phyloP scores from a whole-genome alignment of 2,329 filamentous ascomycete genomes.

The Colletotrichum agaves region DNA sequence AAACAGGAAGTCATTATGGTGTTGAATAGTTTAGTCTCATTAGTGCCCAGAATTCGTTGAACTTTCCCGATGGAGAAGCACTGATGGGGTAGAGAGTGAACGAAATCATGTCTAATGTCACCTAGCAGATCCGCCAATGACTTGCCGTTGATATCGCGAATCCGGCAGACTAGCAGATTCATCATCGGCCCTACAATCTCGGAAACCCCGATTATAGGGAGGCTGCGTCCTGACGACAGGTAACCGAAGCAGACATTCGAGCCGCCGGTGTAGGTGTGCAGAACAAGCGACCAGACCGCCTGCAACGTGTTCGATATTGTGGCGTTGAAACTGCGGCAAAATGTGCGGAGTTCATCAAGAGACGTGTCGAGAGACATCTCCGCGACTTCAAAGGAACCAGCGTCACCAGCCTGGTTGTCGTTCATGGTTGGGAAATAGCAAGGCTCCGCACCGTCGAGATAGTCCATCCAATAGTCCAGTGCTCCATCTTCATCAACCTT shows the following conservation, averaged over 20 bases:
- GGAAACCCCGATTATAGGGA: conserved; percentile 5
- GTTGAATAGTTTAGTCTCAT: conserved; percentile 33
- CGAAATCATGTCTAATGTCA: conserved; percentile 17
- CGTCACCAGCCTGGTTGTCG: conserved; percentile 3
- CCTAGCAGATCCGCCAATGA: conserved; percentile 7
- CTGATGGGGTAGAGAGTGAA: conserved; percentile 28
- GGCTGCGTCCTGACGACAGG: conserved; percentile 22
- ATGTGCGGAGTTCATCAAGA: not conserved
- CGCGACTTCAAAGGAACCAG: conserved; percentile 7
- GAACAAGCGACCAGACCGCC: conserved; percentile 24
- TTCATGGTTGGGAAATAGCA: conserved; percentile 39
- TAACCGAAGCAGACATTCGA: conserved; percentile 26
- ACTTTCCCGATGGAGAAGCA: conserved; percentile 32
- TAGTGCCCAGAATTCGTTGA: conserved; percentile 17
- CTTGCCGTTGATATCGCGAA: not conserved
- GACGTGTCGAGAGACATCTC: conserved; percentile 5
- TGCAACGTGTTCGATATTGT: conserved; percentile 16
- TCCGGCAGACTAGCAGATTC: conserved; percentile 13
- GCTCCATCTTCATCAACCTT: conserved; percentile 28
- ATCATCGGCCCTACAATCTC: conserved; percentile 35
- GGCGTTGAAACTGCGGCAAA: conserved; percentile 16
- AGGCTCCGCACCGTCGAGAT: conserved; percentile 37
- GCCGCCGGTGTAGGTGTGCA: conserved; percentile 17
- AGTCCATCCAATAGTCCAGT: conserved; percentile 40
- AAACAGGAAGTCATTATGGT: conserved; percentile 33